Evolutionary conservation across 768 basidiomycete genomes (phyloP).

Genomic region (Paxillus involutus): DNA sequence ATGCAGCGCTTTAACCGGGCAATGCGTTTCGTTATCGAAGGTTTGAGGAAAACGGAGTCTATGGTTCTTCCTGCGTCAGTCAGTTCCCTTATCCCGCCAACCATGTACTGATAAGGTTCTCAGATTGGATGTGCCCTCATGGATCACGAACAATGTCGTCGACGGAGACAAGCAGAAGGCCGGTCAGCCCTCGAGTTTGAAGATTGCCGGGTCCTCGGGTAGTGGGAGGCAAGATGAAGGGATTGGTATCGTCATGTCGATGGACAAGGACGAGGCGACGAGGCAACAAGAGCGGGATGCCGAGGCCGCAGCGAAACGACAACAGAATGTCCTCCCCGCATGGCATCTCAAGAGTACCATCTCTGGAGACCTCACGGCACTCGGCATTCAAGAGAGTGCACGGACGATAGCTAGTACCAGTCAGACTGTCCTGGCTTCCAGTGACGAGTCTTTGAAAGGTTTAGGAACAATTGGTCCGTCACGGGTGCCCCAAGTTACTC

Average conservation of each 20-base stretch:
- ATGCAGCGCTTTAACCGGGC: conserved; percentile 95
- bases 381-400: conserved; percentile 76
- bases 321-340: conserved; percentile 88
- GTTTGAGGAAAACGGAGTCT: conserved; percentile 84
- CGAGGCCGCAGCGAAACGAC: conserved; percentile 80
- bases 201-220: conserved; percentile 71
- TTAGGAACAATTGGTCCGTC: conserved; percentile 53
- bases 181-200: conserved; percentile 54
- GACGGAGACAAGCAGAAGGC: conserved; percentile 63
- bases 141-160: conserved; percentile 73
- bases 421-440: conserved; percentile 41
- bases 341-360: conserved; percentile 98
- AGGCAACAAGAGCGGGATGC: conserved; percentile 71
- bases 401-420: conserved; percentile 41
- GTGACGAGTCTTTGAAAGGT: conserved; percentile 73
- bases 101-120: conserved; percentile 1
- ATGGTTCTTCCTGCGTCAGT: conserved; percentile 83
- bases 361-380: conserved; percentile 84
- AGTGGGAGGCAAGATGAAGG: conserved; percentile 66
- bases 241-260: conserved; percentile 82
- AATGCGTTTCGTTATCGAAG: conserved; percentile 85
- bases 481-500: conserved; percentile 28
- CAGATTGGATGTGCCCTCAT: conserved; percentile 81
- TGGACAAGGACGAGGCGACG: conserved; percentile 84
- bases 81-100: not conserved